Evolutionary conservation across 106 monocot genomes (phyloP), one percentile per base, ranked within the genome.

Genomic region (Dendrobium catenatum): DNA sequence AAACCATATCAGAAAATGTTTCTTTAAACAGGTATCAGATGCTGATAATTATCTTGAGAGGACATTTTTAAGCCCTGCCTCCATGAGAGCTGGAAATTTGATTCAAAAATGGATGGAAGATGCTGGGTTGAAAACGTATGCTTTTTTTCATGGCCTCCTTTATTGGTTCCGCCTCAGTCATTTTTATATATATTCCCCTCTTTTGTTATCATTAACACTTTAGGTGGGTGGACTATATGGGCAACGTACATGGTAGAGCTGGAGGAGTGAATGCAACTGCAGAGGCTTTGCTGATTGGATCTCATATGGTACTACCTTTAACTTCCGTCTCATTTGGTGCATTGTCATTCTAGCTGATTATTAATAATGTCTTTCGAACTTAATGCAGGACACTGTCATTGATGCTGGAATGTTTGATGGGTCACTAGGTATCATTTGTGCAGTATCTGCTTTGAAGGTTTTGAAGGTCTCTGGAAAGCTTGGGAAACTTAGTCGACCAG

Each of bases 391-490:
- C 66, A 97, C 97, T 79, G 97, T 97, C 27, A 86, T 97, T 78
- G 97, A 97, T 89, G 97, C 97, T 54, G 97, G 97, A 77, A 91
- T 85, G 79, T 97, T 88, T 84, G 97, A 97, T 84, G 97, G 97
- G 11, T 5, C 90, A 44, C 83, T 94, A 80, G 97, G 97, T 81
- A 87, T 97, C 56, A 85, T 97, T 44, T 91, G 84, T 81, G 92
- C 94, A 70, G 89, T 97, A 64, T 89, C 97, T 80, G 97, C 97
- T 72, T 44, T 97, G 64, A 94, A 97, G 83, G 92, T 78, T 80
- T 76, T 97, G 78, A 94, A 88, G 73, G 68, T 80, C 42, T 89
- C 40, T 29, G 89, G 86, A 55, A 94, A 86, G 40, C 46, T 97
- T 73, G 75, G 81, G 27, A 88, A 88, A 70, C 88, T 97, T 61